These are phyloP conservation scores for Xylaria cubensis DNA, from an alignment of 495 filamentous ascomycete species.

Conservation along the genomic window DNA sequence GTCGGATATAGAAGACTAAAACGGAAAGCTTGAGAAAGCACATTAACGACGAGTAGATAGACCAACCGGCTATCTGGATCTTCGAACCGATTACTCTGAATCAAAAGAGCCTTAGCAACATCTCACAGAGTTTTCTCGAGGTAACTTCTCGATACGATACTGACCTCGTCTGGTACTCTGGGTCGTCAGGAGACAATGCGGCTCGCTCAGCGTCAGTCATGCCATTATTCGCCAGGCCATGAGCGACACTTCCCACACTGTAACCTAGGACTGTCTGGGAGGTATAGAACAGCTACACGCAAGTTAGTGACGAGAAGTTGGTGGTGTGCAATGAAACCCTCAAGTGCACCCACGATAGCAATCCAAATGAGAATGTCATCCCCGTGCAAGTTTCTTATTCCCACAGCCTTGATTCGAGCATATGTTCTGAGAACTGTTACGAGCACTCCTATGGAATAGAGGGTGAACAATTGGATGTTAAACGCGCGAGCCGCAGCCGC, in stretches of 20 bases:
- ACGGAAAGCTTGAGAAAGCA: constrained; percentile 66
- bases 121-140: not conserved
- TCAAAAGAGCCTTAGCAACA: not conserved
- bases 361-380: constrained; percentile 46
- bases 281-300: constrained; percentile 43
- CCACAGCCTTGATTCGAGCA: constrained; percentile 39
- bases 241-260: constrained; percentile 48
- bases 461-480: constrained; percentile 50
- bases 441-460: constrained; percentile 45
- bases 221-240: constrained; percentile 65
- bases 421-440: constrained; percentile 41
- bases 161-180: constrained; percentile 56
- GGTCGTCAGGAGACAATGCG: constrained; percentile 50
- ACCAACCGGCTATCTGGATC: constrained; percentile 67
- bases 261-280: constrained; percentile 46
- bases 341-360: constrained; percentile 38
- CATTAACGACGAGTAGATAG: constrained; percentile 60
- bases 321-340: constrained; percentile 5
- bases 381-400: constrained; percentile 35
- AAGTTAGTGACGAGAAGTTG: not conserved
- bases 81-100: constrained; percentile 55
- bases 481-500: constrained; percentile 36
- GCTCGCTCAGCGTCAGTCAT: constrained; percentile 61
- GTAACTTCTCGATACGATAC: not conserved
- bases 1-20: constrained; percentile 63